Base-by-base conservation (phyloP, 768 basidiomycete species). In the Lyophyllum decastes region DNA sequence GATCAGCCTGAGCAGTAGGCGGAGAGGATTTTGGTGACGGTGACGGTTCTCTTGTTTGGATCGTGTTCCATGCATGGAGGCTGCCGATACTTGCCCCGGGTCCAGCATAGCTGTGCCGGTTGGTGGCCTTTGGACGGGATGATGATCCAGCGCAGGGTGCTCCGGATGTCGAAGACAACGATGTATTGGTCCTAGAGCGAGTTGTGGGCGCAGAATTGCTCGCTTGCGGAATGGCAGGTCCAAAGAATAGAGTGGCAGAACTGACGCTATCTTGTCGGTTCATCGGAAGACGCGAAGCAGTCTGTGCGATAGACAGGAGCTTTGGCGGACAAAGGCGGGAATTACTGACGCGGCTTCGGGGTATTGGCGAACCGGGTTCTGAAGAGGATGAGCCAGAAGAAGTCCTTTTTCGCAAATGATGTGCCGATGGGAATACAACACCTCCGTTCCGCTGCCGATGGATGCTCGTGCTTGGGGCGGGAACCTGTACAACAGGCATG, bases 71-170 rank as follows among this genome's bases (percentile, higher is more conserved):
- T 55, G 68, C 53, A 55, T 69, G 62, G 27, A 74, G 55, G 58
- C 61, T 63, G 38, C 55, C 61, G 30, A 55, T 51, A 46, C 66
- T 71, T 58, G 66, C 71, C 11, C 72, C 75, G 14, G 78, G 70
- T 5, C 86, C 87, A 16, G 83, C 82, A 68, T 88, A 89, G 60
- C 87, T 89, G 61, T 90, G 88, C 55, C 88, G 80, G 62, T 82
- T 84, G 33, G 69, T 58, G 22, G 70, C 54, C 52, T 71, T 72
- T 3, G 76, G 69, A 58, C 76, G 71, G 5, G 47, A 21, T 19
- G 47, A 21, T 19, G 59, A 35, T 43, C 34, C 61, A 7, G 68
- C 49, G 59, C 69, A 57, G 5, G 68, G 57, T 38, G 54, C 67
- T 19, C 66, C 54, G 48, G 63, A 54, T 43, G 54, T 49, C 3